A percentile compares a stretch with the other conserved stretches of the same genome.
Conservation (phyloP, 164 flowering plant genomes). For the Santalum album region DNA sequence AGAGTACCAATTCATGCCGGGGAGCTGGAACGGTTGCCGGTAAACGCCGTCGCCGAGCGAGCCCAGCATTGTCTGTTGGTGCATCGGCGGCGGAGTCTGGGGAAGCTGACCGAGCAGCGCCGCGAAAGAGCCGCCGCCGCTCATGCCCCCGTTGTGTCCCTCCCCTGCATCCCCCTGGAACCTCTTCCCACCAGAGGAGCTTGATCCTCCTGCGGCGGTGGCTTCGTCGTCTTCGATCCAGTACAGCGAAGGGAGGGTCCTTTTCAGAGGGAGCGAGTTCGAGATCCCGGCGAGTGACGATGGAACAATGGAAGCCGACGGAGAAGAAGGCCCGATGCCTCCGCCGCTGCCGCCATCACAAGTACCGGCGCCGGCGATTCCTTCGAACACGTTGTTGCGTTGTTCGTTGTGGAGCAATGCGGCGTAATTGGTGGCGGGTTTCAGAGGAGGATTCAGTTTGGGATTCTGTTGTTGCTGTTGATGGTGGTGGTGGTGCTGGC, state of each 20-base stretch:
- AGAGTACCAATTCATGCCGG: constrained; percentile 66
- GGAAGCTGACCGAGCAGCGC: constrained; percentile 35
- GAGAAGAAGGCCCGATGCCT: too few species aligned
- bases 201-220: neutral
- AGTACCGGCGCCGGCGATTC: constrained; percentile 20
- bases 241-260: constrained; percentile 18
- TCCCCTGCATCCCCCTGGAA: constrained; percentile 12
- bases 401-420: constrained; percentile 21
- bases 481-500: neutral
- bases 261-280: constrained; percentile 10
- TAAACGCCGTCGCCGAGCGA: constrained; percentile 41
- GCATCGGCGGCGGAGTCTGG: constrained; percentile 16
- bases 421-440: constrained; percentile 4
- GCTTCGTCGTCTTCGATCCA: constrained; percentile 18
- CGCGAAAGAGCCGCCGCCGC: constrained; percentile 15
- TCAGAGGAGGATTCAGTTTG: constrained; percentile 8
- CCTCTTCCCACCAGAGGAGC: constrained; percentile 15
- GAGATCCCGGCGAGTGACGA: neutral
- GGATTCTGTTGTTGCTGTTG: neutral
- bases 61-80: constrained; percentile 28
- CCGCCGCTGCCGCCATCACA: constrained; percentile 1
- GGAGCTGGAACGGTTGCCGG: constrained; percentile 42
- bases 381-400: constrained; percentile 33
- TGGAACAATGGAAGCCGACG: neutral
- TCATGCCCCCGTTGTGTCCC: constrained; percentile 9